Evolutionary conservation across 129 eudicot species (phyloP).

Genomic region (Helianthus annuus): DNA sequence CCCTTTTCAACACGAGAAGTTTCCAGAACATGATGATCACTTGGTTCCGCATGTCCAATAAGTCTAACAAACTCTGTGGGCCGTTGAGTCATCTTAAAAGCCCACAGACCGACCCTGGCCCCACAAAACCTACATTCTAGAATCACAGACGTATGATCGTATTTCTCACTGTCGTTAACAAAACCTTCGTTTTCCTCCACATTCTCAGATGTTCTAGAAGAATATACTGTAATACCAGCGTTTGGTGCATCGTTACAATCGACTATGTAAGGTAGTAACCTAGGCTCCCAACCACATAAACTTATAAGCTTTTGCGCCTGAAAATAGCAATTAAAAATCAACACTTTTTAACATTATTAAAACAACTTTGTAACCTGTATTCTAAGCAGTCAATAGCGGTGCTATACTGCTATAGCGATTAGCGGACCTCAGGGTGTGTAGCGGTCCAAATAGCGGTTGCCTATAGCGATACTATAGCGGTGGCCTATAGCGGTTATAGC

Average conservation of each 20-base stretch:
- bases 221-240: conserved; percentile 35
- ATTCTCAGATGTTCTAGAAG: conserved; percentile 36
- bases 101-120: conserved; percentile 92
- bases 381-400: no score
- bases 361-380: conserved; percentile 2
- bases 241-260: conserved; percentile 50
- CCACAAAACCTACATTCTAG: conserved; percentile 87
- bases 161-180: conserved; percentile 38
- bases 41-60: conserved; percentile 61
- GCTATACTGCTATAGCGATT: no score
- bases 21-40: conserved; percentile 26
- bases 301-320: conserved; percentile 86
- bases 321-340: conserved; percentile 25
- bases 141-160: conserved; percentile 79
- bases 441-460: no score
- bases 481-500: no score
- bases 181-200: conserved; percentile 31
- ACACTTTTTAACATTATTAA: neutral
- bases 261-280: conserved; percentile 72
- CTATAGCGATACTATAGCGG: no score
- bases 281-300: conserved; percentile 97
- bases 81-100: conserved; percentile 61
- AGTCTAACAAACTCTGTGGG: conserved; percentile 83
- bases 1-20: conserved; percentile 29
- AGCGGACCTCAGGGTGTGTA: no score